phyloP scores from a whole-genome alignment of 306 rosid species.

The Purshia tridentata region DNA sequence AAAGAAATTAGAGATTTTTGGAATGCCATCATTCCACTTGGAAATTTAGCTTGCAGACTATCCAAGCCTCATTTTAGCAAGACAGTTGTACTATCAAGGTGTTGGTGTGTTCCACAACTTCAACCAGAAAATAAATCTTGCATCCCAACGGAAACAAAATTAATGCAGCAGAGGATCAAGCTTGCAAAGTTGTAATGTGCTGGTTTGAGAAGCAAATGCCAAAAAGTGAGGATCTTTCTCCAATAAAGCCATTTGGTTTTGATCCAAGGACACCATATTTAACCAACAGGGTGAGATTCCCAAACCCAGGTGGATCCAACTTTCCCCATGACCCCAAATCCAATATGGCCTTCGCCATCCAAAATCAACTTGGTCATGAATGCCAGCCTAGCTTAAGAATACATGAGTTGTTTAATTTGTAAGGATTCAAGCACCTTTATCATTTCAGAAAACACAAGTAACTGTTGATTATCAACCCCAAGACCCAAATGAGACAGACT shows the following conservation, averaged over 20 bases:
- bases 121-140: not conserved
- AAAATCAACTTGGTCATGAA: constrained; percentile 43
- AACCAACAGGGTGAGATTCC: constrained; percentile 31
- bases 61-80: too few relatives aligned
- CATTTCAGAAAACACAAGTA: too few relatives aligned
- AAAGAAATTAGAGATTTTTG: not conserved
- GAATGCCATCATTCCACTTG: not conserved
- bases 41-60: not conserved
- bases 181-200: not conserved
- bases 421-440: too few relatives aligned
- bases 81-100: not conserved
- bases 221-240: constrained; percentile 40
- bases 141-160: too few relatives aligned
- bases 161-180: not conserved
- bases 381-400: constrained; percentile 42
- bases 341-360: constrained; percentile 57
- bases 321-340: constrained; percentile 44
- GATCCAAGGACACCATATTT: constrained; percentile 43
- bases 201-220: constrained; percentile 23
- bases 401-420: too few relatives aligned
- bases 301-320: constrained; percentile 27
- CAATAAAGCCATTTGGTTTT: constrained; percentile 26
- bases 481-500: too few relatives aligned
- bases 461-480: too few relatives aligned
- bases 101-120: not conserved